These are phyloP conservation scores for Nitzschia sp. DNA, from an alignment of 108 stramenopile genomes.

Conservation along the genomic window DNA sequence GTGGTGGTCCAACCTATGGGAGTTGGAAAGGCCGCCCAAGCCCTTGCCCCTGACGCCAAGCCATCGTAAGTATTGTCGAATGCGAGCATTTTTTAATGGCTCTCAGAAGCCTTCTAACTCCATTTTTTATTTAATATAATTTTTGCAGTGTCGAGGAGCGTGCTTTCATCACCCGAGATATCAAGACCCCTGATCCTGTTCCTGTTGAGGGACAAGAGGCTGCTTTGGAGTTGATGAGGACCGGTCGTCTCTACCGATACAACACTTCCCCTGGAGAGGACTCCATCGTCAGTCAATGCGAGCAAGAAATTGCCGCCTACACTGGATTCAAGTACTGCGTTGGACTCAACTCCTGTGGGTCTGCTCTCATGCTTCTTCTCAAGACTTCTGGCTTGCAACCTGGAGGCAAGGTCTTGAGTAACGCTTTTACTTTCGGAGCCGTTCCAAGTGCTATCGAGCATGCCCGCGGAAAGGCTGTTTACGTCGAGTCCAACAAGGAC, in stretches of 20 bases:
- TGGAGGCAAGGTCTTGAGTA: slow-evolving; percentile 84
- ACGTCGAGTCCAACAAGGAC: slow-evolving; percentile 78
- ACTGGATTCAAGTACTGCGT: slow-evolving; percentile 85
- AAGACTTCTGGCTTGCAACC: slow-evolving; percentile 73
- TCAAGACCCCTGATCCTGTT: slow-evolving; percentile 83
- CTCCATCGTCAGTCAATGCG: slow-evolving; percentile 58
- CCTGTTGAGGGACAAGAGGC: slow-evolving; percentile 68
- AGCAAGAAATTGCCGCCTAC: slow-evolving; percentile 76
- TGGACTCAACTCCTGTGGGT: slow-evolving; percentile 83
- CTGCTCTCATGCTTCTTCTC: slow-evolving; percentile 82
- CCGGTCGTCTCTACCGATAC: slow-evolving; percentile 78
- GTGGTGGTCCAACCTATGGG: slow-evolving; percentile 27
- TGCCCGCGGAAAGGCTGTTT: slow-evolving; percentile 81
- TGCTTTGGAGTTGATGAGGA: slow-evolving; percentile 69
- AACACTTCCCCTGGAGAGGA: slow-evolving; percentile 66
- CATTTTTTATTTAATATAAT: too few species aligned
- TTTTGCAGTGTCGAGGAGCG: slow-evolving; percentile 37
- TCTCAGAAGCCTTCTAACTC: not conserved
- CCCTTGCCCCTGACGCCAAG: not conserved
- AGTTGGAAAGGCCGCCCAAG: not conserved
- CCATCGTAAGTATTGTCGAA: not conserved
- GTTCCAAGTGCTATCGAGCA: slow-evolving; percentile 84
- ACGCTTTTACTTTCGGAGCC: slow-evolving; percentile 90
- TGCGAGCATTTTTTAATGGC: too few species aligned
- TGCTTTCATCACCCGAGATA: slow-evolving; percentile 64